Percentiles rank a stretch among this genome's conserved stretches.
Evolutionary conservation across 2,329 filamentous ascomycete genomes (phyloP).

Genomic region (Talaromyces sp.): DNA sequence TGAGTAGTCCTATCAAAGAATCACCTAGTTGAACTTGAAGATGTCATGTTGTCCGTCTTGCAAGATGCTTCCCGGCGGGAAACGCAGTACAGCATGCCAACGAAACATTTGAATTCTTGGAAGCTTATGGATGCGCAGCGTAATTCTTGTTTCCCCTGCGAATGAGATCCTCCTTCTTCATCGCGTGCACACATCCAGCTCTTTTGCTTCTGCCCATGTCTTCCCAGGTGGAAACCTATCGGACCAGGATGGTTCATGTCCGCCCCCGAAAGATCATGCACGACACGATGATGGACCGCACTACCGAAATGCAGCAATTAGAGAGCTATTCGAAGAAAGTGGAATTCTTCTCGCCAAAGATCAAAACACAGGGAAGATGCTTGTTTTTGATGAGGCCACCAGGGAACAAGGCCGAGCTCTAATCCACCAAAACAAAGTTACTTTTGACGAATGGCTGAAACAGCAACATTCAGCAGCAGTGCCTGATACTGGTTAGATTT

Average conservation of each 20-base stretch:
- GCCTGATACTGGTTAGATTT: slow-evolving; percentile 59
- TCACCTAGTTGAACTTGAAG: not conserved
- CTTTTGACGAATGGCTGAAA: slow-evolving; percentile 68
- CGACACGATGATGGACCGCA: slow-evolving; percentile 71
- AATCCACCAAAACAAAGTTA: slow-evolving; percentile 68
- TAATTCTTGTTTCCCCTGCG: slow-evolving; percentile 79
- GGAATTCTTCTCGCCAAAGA: slow-evolving; percentile 75
- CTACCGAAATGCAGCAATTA: slow-evolving; percentile 81
- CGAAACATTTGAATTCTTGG: not conserved
- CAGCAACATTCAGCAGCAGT: slow-evolving; percentile 38
- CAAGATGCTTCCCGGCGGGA: not conserved
- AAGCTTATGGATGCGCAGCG: slow-evolving; percentile 52
- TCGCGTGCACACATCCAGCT: slow-evolving; percentile 77
- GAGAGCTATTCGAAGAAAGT: slow-evolving; percentile 94
- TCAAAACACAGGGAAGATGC: slow-evolving; percentile 49
- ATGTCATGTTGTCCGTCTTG: not conserved
- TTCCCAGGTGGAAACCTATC: slow-evolving; percentile 86
- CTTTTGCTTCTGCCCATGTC: slow-evolving; percentile 90
- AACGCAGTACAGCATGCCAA: not conserved
- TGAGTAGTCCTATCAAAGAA: slow-evolving; percentile 29
- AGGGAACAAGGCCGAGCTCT: slow-evolving; percentile 67
- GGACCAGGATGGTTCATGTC: slow-evolving; percentile 70
- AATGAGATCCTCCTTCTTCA: slow-evolving; percentile 90
- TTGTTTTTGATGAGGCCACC: slow-evolving; percentile 63
- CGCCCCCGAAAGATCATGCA: slow-evolving; percentile 52